A percentile compares a stretch with the other conserved stretches of the same genome.
phyloP scores from a whole-genome alignment of 192 early-diverging fungal genomes.

The Coemansia sp. region DNA sequence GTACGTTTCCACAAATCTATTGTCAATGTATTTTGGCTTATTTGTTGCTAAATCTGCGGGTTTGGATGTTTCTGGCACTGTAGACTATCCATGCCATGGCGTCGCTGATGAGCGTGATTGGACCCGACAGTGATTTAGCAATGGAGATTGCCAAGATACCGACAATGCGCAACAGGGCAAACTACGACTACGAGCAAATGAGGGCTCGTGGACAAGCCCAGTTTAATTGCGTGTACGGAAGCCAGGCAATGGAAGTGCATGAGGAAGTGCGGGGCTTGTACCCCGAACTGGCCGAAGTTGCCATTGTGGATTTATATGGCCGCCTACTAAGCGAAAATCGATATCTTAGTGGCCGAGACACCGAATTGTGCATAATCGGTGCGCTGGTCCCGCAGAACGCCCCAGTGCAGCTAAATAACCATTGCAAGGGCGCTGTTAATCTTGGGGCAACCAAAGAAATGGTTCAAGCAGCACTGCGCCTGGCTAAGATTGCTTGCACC shows the following conservation, averaged over 20 bases:
- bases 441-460: conserved; percentile 30
- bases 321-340: conserved; percentile 20
- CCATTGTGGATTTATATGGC: conserved; percentile 31
- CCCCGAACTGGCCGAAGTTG: conserved; percentile 31
- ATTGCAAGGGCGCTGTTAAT: conserved; percentile 28
- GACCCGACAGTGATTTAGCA: not conserved
- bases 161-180: not conserved
- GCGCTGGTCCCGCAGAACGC: conserved; percentile 33
- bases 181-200: conserved; percentile 15
- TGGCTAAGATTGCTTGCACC: conserved; percentile 24
- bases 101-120: conserved; percentile 8
- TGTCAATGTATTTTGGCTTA: not conserved
- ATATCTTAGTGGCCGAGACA: conserved; percentile 21
- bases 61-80: not conserved
- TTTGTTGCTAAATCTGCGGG: not conserved
- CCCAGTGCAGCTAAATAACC: conserved; percentile 40
- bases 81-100: conserved; percentile 26
- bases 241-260: conserved; percentile 12
- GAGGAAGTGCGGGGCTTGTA: conserved; percentile 13
- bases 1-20: not conserved
- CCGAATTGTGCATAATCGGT: conserved; percentile 30
- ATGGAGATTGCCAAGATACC: conserved; percentile 1
- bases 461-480: conserved; percentile 27
- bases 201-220: conserved; percentile 14
- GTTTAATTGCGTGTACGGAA: conserved; percentile 24